Conservation (phyloP, 1,284 basidiomycete genomes). For the Trichosporon faecale region DNA sequence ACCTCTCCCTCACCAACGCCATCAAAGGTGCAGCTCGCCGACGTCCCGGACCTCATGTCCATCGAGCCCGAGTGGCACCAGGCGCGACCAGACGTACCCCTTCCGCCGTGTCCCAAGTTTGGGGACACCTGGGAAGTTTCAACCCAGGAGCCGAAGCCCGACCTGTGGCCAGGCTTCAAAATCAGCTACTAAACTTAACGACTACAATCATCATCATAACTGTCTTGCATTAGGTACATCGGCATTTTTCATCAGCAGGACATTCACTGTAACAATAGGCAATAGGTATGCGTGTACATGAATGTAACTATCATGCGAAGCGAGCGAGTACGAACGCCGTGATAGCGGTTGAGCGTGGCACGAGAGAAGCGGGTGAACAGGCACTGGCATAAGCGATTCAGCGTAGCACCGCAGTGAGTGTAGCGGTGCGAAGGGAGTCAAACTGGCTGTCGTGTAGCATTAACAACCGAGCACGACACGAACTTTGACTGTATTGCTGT, state of each 20-base stretch:
- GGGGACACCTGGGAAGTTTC: not conserved
- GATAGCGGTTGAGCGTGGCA: too few relatives aligned
- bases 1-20: not conserved
- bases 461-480: too few relatives aligned
- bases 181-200: constrained; percentile 1
- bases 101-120: not conserved
- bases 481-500: not conserved
- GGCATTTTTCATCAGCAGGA: not conserved
- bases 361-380: not conserved
- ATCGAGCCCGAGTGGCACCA: not conserved
- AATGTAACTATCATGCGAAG: not conserved
- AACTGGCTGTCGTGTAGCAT: too few relatives aligned
- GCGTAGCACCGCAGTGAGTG: too few relatives aligned
- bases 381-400: not conserved
- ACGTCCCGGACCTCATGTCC: not conserved
- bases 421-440: too few relatives aligned
- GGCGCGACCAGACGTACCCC: not conserved
- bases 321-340: not conserved
- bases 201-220: not conserved
- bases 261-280: not conserved
- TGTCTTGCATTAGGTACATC: not conserved
- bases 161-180: not conserved
- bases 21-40: constrained; percentile 12
- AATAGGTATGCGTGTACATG: not conserved
- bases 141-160: not conserved